Evolutionary conservation across 805 yeast species (phyloP).

Genomic region (Saturnispora sekii): DNA sequence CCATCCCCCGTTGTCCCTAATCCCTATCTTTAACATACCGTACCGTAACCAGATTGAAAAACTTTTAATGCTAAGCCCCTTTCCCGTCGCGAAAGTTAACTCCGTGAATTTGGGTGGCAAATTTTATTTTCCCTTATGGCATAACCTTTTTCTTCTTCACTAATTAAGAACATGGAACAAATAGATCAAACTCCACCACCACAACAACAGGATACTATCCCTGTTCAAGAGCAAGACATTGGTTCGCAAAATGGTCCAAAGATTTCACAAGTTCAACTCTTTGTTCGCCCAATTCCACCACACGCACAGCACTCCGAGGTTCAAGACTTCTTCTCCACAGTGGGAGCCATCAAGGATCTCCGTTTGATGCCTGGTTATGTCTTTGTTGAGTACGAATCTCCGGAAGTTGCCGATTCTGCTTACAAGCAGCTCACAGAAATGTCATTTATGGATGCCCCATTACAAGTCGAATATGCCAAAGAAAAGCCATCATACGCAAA

Average conservation of each 20-base stretch:
- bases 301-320: constrained; percentile 40
- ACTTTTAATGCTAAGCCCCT: too few relatives aligned
- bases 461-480: constrained; percentile 46
- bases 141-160: not conserved
- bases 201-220: too few relatives aligned
- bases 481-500: constrained; percentile 43
- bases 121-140: not conserved
- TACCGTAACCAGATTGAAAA: too few relatives aligned
- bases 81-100: not conserved
- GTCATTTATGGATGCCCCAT: constrained; percentile 40
- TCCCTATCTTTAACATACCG: too few relatives aligned
- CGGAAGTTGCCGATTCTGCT: constrained; percentile 44
- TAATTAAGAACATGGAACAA: not conserved
- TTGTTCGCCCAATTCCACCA: constrained; percentile 31
- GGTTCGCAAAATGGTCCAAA: not conserved
- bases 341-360: constrained; percentile 60
- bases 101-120: not conserved
- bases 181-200: too few relatives aligned
- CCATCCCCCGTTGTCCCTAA: too few relatives aligned
- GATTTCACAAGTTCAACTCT: constrained; percentile 29
- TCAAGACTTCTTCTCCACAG: constrained; percentile 56
- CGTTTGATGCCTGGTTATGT: constrained; percentile 78
- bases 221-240: not conserved
- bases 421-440: constrained; percentile 35
- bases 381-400: constrained; percentile 72